Base-by-base conservation (phyloP, 352 stramenopile genomes). In the Lagenidium sp. region DNA sequence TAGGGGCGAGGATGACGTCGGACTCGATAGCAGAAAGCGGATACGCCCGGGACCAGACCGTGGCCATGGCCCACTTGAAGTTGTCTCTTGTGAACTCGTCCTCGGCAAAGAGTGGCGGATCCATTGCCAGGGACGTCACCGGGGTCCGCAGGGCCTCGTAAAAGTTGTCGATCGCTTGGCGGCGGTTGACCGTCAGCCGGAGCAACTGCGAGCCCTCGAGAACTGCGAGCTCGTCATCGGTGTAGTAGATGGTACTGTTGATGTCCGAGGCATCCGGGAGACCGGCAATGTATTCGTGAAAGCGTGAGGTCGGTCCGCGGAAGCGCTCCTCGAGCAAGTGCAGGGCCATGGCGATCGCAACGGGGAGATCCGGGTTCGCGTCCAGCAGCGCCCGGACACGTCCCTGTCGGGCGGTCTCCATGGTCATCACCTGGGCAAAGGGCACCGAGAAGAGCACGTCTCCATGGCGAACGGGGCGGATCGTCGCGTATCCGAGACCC, bases 251-350 rank as follows among this genome's bases (percentile, higher is more conserved):
- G 4, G 50, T 57, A 22, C 50, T 47, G 39, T 64, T 59, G 13
- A 60, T 28, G 5, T 15, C 41, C n/a, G 13, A 19, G 2, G 28
- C 21, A 3, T 11, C 20, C 4, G 55, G 55, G 7, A 64, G 35
- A 1, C 50, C 45, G 11, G 47, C 34, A 26, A 64, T 39, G 41
- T 51, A 59, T 4, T 41, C 15, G 23, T 47, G 22, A 35, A 60
- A 64, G 0, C 31, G 36, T 8, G 55, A 64, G n/a, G 29, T 15
- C 15, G 54, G 19, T 12, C 50, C 45, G 15, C 21, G 45, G 22
- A 60, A 60, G 8, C 48, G 26, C 22, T 64, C 55, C 35, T 64
- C 55, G 11, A 64, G 32, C 7, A 64, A 41, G 24, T 64, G 55
- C 24, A 60, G 13, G 12, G 50, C 51, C 15, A 64, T 28, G 22